Conservation (phyloP, 352 stramenopile species). For the Thraustotheca clavata region DNA sequence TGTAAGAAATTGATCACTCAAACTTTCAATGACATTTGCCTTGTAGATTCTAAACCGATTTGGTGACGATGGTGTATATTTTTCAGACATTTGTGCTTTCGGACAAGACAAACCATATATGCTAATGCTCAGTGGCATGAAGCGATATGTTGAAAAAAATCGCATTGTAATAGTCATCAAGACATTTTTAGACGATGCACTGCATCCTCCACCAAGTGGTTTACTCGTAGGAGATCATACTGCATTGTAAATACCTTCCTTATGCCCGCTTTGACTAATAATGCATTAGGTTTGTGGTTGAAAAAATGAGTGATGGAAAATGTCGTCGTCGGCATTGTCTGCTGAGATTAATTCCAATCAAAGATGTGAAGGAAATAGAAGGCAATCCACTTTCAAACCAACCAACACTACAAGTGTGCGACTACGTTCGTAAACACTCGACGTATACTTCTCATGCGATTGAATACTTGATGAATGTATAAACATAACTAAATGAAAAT, state of each 20-base stretch:
- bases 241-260: background rate
- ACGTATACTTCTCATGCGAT: background rate
- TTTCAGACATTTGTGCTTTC: background rate
- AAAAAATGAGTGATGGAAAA: background rate
- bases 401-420: background rate
- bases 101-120: background rate
- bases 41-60: background rate
- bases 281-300: conserved; percentile 1
- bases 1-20: background rate
- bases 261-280: background rate
- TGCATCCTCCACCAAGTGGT: background rate
- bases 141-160: background rate
- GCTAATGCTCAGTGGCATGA: conserved; percentile 3
- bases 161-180: conserved; percentile 19
- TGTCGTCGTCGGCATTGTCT: background rate
- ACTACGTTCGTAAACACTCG: background rate
- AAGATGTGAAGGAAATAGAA: background rate
- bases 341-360: background rate
- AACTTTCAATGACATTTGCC: background rate
- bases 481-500: no score
- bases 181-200: conserved; percentile 17
- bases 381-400: background rate
- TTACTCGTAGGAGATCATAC: background rate
- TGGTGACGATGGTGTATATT: background rate
- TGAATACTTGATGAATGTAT: no score